Evolutionary conservation across 2,329 filamentous ascomycete species (phyloP).

Genomic region (Aspergillus jensenii): DNA sequence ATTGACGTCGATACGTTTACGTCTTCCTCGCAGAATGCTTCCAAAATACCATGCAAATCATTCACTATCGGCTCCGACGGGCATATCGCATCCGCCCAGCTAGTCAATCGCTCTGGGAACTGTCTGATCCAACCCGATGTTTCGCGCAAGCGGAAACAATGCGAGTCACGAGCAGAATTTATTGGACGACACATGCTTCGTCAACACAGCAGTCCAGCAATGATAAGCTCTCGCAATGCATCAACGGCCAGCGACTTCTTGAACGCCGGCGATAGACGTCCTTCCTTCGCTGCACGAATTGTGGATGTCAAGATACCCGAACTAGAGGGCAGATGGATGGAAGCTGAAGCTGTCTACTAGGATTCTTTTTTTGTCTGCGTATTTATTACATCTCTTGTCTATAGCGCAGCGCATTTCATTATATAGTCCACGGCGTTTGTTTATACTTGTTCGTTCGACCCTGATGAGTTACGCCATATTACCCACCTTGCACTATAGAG

Average conservation of each 20-base stretch:
- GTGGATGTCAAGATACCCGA: conserved; percentile 38
- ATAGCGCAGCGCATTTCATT: not conserved
- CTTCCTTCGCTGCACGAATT: conserved; percentile 38
- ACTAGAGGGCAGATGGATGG: conserved; percentile 24
- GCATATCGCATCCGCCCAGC: conserved; percentile 19
- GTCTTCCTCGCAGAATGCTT: conserved; percentile 8
- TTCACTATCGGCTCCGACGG: conserved; percentile 29
- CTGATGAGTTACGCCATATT: conserved; percentile 25
- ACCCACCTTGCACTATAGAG: not conserved
- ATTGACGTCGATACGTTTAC: conserved; percentile 47
- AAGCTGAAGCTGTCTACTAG: conserved; percentile 11
- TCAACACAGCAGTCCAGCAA: conserved; percentile 7
- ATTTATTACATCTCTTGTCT: not conserved
- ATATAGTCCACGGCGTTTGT: not conserved
- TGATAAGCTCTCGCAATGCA: conserved; percentile 8
- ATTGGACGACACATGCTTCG: conserved; percentile 22
- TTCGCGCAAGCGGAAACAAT: conserved; percentile 29
- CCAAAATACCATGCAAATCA: conserved; percentile 24
- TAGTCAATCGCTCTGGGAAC: conserved; percentile 17
- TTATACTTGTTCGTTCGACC: not conserved
- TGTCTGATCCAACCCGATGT: conserved; percentile 7
- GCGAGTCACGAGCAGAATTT: conserved; percentile 23
- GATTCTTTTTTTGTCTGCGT: not conserved
- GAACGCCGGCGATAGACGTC: conserved; percentile 16
- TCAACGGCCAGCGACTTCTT: not conserved